Evolutionary conservation across 2,329 filamentous ascomycete genomes (phyloP), one percentile per base, ranked within the genome.

Genomic region (Fusarium sp.): DNA sequence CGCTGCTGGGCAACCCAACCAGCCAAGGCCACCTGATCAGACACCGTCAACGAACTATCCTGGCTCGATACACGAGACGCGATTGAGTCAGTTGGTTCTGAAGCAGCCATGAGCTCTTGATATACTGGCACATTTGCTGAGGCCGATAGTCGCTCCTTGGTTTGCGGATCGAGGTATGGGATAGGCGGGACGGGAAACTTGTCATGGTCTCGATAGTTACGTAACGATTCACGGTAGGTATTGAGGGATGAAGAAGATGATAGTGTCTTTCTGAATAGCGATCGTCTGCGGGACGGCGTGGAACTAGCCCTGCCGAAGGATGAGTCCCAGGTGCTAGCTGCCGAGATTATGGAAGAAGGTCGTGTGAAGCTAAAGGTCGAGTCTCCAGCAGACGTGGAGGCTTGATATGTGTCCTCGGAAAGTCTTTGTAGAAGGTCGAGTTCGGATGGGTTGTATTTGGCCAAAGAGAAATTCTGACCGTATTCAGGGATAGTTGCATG

Each of bases 1-100:
- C 61, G 61, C 23, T 62, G 61, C 21, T 69, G 61, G 13, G 57
- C 53, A 21, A 66, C 53, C 57, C 65, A 52, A 7, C 61, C 67
- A 11, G 67, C 42, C 10, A 54, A 44, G 13, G 61, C 60, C 13
- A 62, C 57, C 26, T 69, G 67, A 21, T 63, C 61, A 15, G 53
- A 59, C 11, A 69, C 44, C 2, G 44, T 55, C 13, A 66, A 41
- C 5, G 41, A 48, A n/a, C 15, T 28, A 13, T 55, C 52, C 6
- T 26, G 44, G 33, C 13, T 35, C 21, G 24, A 18, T n/a, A 31
- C 24, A 10, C 38, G 20, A 11, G 49, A 15, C 8, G 26, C 3
- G 13, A 16, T 66, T 21, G 44, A 37, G 2, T 56, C 53, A 10
- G 54, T 13, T 23, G 35, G 23, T 2, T 33, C 46, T 10, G 37